phyloP scores from a whole-genome alignment of 1,284 basidiomycete genomes.

The Mycosarcoma mackinlayi region DNA sequence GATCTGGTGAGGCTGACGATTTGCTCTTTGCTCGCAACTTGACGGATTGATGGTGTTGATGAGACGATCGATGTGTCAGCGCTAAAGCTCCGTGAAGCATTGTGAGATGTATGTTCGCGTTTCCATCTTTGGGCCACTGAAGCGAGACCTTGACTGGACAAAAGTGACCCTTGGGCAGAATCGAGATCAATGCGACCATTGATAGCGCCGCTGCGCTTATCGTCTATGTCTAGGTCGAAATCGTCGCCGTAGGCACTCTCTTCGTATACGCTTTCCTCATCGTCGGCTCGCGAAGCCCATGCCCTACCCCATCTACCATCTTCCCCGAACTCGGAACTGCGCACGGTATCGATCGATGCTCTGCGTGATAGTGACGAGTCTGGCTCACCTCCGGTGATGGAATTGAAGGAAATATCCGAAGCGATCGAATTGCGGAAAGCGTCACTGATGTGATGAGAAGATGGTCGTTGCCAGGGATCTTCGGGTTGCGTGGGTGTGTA shows the following conservation, averaged over 20 bases:
- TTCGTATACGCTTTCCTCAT: slow-evolving; percentile 55
- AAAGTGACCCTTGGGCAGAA: slow-evolving; percentile 9
- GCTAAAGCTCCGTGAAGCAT: slow-evolving; percentile 1
- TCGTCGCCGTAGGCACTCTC: slow-evolving; percentile 40
- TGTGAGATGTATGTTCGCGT: slow-evolving; percentile 12
- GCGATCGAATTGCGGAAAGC: slow-evolving; percentile 56
- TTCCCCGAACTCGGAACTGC: slow-evolving; percentile 60
- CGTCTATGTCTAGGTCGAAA: slow-evolving; percentile 12
- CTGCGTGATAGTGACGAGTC: slow-evolving; percentile 27
- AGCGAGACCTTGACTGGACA: slow-evolving; percentile 17
- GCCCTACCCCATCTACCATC: slow-evolving; percentile 58
- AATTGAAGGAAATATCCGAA: slow-evolving; percentile 57
- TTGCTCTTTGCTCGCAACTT: slow-evolving; percentile 43
- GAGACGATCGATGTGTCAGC: not conserved
- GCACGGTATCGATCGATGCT: slow-evolving; percentile 58
- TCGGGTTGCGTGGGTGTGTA: slow-evolving; percentile 13
- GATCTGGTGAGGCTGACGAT: slow-evolving; percentile 53
- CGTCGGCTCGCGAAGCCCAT: slow-evolving; percentile 53
- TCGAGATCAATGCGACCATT: slow-evolving; percentile 22
- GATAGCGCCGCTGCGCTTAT: not conserved
- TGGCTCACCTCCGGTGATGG: slow-evolving; percentile 35
- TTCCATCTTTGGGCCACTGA: slow-evolving; percentile 40
- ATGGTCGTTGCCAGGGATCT: slow-evolving; percentile 27
- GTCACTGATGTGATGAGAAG: slow-evolving; percentile 35
- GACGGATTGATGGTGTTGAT: slow-evolving; percentile 28